Evolutionary conservation across 345 rosid genomes (phyloP), one percentile per base, ranked within the genome.

Genomic region (Erucastrum elatum): DNA sequence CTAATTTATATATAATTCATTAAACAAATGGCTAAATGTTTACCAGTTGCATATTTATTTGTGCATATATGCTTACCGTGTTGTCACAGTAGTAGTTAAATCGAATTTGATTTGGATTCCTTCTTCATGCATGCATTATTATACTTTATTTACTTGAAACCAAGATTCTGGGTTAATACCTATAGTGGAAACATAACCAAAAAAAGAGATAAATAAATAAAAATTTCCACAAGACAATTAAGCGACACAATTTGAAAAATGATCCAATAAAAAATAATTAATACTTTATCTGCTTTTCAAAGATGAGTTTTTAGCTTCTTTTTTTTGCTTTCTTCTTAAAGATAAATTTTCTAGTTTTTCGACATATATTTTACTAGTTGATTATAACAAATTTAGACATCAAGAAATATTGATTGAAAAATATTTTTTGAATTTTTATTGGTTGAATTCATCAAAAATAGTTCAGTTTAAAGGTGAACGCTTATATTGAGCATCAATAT

Each of bases 1-100:
- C 74, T 60, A 60, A 66, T 79, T 67, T 29, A 55, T 66, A 64
- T 63, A 64, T 77, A 53, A 71, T 56, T 17, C 62, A 71, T 58
- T 71, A 13, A 30, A 65, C 8, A 60, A 59, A 71, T 41, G 30
- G 9, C 64, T 30, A 49, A 5, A 34, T 35, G n/a, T 63, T 49
- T 62, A 49, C 56, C 68, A 31, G 51, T 69, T 61, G 39, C 61
- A 13, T 16, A 41, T 58, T 8, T 34, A 34, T 60, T 41, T 41
- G 13, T 41, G 67, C 34, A 30, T 17, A 9, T 17, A 41, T 41
- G 9, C 8, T 13, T 39, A 75, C 59, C 8, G 15, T 75, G 31
- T 29, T 55, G 39, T 21, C 61, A 58, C 0, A 11, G 46, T 59
- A 25, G 27, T 37, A 27, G 10, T 16, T 35, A 65, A 35, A 65